phyloP scores from a whole-genome alignment of 305 asterid species.

The Solanum chacoense region DNA sequence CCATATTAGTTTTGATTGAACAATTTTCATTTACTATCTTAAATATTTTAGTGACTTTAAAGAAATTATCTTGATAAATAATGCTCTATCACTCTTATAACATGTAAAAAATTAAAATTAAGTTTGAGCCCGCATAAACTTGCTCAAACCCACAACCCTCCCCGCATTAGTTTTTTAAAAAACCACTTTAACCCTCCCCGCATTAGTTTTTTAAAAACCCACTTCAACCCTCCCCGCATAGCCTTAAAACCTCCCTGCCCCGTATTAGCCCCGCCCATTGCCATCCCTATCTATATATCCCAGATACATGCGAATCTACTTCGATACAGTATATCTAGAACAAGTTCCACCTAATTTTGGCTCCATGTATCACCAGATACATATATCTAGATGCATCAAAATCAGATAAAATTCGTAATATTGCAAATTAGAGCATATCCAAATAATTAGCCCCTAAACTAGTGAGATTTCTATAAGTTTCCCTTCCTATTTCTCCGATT shows the following conservation, averaged over 20 bases:
- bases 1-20: neutral
- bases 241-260: neutral
- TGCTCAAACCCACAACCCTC: rapidly evolving
- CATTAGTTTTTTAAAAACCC: no score
- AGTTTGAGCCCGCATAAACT: no score
- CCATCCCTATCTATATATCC: no score
- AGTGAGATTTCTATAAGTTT: neutral
- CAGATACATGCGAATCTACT: neutral
- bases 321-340: rapidly evolving
- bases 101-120: neutral
- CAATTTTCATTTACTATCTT: no score
- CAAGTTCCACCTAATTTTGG: neutral
- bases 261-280: no score
- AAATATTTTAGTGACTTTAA: no score
- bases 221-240: no score
- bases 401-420: no score
- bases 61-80: no score
- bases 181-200: no score
- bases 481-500: rapidly evolving
- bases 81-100: neutral
- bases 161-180: no score
- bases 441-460: neutral
- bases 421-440: neutral
- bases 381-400: neutral
- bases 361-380: neutral